Conservation (phyloP, 805 yeast genomes). For the Saccharomycopsis fodiens region DNA sequence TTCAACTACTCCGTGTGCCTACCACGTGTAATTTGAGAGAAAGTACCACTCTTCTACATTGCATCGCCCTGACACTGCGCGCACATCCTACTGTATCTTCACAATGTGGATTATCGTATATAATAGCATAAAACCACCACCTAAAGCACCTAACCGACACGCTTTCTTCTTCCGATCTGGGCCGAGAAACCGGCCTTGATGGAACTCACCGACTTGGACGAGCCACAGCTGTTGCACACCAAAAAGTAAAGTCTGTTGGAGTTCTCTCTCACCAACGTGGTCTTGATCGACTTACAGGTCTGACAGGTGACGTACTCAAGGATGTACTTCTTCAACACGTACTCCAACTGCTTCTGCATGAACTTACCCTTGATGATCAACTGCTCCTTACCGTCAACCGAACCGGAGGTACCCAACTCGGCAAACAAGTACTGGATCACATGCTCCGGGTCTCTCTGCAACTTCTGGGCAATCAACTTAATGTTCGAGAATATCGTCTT, state of each 20-base stretch:
- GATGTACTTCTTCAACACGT: slow-evolving; percentile 92
- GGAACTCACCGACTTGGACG: slow-evolving; percentile 91
- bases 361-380: slow-evolving; percentile 96
- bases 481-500: slow-evolving; percentile 95
- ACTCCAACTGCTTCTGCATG: slow-evolving; percentile 96
- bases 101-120: not conserved
- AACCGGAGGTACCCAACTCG: slow-evolving; percentile 98
- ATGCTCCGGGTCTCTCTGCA: slow-evolving; percentile 96
- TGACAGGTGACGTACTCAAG: slow-evolving; percentile 97
- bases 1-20: too few relatives aligned
- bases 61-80: too few relatives aligned
- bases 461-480: slow-evolving; percentile 85
- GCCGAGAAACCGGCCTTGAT: slow-evolving; percentile 99
- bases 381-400: slow-evolving; percentile 96
- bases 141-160: slow-evolving; percentile 22
- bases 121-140: not conserved
- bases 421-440: slow-evolving; percentile 94
- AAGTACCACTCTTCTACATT: too few relatives aligned
- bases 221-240: slow-evolving; percentile 97
- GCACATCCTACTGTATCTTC: not conserved
- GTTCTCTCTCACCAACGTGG: slow-evolving; percentile 90
- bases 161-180: slow-evolving; percentile 86
- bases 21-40: too few relatives aligned
- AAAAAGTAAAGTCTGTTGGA: slow-evolving; percentile 94
- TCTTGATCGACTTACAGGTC: slow-evolving; percentile 97